Percentiles rank a stretch among this genome's conserved stretches.
Conservation (phyloP, 2,329 filamentous ascomycete genomes). For the Monosporascus ibericus region DNA sequence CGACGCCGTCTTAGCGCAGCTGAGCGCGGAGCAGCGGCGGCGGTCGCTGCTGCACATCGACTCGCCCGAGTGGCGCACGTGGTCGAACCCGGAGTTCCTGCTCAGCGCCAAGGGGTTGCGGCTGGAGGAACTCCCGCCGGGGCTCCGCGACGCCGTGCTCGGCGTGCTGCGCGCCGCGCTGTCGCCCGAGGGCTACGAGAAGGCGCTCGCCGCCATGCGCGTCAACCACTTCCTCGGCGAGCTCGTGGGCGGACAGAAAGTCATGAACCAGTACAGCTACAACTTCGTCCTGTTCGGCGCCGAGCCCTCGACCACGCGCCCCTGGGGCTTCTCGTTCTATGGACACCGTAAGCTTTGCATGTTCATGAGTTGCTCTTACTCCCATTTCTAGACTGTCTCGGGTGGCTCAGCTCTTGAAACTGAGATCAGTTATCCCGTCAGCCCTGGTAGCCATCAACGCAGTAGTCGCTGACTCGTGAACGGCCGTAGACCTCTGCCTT, state of each 20-base stretch:
- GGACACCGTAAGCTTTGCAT: constrained; percentile 48
- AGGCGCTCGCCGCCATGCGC: constrained; percentile 63
- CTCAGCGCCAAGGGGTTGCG: constrained; percentile 63
- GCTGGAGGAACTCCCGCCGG: constrained; percentile 50
- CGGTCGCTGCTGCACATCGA: constrained; percentile 56
- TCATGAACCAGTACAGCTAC: constrained; percentile 72
- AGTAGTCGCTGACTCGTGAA: too few species aligned
- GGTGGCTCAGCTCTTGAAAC: too few species aligned
- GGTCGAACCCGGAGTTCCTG: constrained; percentile 68
- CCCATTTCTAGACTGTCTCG: too few species aligned
- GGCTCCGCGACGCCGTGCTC: constrained; percentile 44
- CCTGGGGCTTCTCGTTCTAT: constrained; percentile 72
- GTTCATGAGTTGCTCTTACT: too few species aligned
- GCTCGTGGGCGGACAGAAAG: constrained; percentile 51
- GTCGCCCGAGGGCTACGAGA: constrained; percentile 64
- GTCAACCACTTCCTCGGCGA: constrained; percentile 71
- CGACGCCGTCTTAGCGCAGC: constrained; percentile 35
- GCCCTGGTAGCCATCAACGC: too few species aligned
- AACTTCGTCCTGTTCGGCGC: constrained; percentile 67
- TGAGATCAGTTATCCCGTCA: too few species aligned
- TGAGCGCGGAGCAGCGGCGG: constrained; percentile 43
- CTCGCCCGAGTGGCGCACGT: constrained; percentile 64
- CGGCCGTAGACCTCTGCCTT: constrained; percentile 52
- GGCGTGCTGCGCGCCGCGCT: constrained; percentile 51
- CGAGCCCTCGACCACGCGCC: constrained; percentile 43